Base-by-base conservation (phyloP, 495 filamentous ascomycete genomes). In the Tuber brumale region DNA sequence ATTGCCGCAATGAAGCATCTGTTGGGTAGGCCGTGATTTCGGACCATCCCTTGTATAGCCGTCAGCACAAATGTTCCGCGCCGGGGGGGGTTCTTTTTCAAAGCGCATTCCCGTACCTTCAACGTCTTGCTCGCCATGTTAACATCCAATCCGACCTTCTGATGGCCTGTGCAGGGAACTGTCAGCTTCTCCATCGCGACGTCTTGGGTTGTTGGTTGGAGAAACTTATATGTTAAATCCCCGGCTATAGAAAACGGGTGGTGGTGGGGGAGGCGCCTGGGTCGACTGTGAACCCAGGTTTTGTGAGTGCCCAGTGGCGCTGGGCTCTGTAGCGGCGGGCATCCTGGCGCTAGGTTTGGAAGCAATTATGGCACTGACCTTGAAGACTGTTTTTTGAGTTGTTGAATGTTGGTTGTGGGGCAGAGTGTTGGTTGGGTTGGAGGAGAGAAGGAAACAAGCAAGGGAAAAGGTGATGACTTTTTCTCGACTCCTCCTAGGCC, bases 121-220 rank as follows among this genome's bases (percentile, higher is more conserved):
- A 98, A 83, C 82, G 87, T 90, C 82, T 90, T 91, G 39, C 87
- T 88, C 70, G 86, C 86, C 80, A 99, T 94, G 84, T 97, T 90
- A 77, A 99, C 87, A 75, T 98, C 94, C 73, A 98, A 86, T 76
- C 94, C 90, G 73, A 99, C 90, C 82, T 90, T 91, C 84, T 98
- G 95, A 80, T 92, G 89, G n/a, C 81, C 82, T 83, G 82, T 83
- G 75, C 79, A 81, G 51, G 73, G 31, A 66, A 71, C 44, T 73
- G 76, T 83, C 79, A 83, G 79, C 75, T 61, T 51, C 87, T 31
- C 88, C 88, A 81, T 89, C 92, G 27, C 86, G 86, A 75, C 85
- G 83, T 37, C 39, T 69, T 69, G 75, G 77, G 44, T 72, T 41
- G 61, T 76, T 76, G 70, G 79, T 82, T 45, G 76, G 76, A 71